These are phyloP conservation scores for Geotrichum carabidarum DNA, from an alignment of 1,139 yeast genomes.

Conservation along the genomic window DNA sequence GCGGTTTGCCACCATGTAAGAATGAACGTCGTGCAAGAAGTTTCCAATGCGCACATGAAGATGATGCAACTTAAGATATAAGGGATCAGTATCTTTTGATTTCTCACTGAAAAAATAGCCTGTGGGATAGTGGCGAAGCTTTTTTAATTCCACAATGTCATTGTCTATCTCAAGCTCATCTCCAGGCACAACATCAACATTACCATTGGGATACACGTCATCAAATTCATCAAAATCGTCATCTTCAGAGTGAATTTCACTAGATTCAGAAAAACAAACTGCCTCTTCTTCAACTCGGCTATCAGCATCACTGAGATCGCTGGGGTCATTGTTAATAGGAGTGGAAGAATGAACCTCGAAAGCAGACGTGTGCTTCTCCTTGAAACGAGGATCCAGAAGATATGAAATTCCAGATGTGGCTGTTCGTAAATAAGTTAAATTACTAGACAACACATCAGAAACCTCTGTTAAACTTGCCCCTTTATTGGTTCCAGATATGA, in stretches of 20 bases:
- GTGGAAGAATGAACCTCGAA: slow-evolving; percentile 28
- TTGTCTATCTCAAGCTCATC: slow-evolving; percentile 38
- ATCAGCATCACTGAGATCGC: slow-evolving; percentile 17
- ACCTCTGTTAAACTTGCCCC: slow-evolving; percentile 27
- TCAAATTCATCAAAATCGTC: slow-evolving; percentile 28
- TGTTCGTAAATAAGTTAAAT: slow-evolving; percentile 54
- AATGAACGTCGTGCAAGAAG: slow-evolving; percentile 56
- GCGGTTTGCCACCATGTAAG: slow-evolving; percentile 47
- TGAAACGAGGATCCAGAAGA: slow-evolving; percentile 60
- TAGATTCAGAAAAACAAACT: slow-evolving; percentile 13
- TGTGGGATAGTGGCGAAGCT: slow-evolving; percentile 37
- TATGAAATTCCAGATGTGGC: slow-evolving; percentile 69
- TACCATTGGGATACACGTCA: slow-evolving; percentile 39
- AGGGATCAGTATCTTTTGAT: slow-evolving; percentile 38
- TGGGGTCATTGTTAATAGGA: slow-evolving; percentile 9
- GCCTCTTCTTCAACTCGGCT: slow-evolving; percentile 19
- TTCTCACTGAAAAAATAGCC: slow-evolving; percentile 52
- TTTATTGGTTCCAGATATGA: slow-evolving; percentile 24
- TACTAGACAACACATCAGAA: slow-evolving; percentile 44
- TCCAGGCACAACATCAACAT: slow-evolving; percentile 25
- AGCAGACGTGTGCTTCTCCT: slow-evolving; percentile 26
- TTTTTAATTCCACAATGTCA: slow-evolving; percentile 32
- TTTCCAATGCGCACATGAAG: slow-evolving; percentile 61
- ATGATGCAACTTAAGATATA: slow-evolving; percentile 58
- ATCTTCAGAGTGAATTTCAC: slow-evolving; percentile 13